Conservation (phyloP, 1,284 basidiomycete species). For the Mycena sp. region DNA sequence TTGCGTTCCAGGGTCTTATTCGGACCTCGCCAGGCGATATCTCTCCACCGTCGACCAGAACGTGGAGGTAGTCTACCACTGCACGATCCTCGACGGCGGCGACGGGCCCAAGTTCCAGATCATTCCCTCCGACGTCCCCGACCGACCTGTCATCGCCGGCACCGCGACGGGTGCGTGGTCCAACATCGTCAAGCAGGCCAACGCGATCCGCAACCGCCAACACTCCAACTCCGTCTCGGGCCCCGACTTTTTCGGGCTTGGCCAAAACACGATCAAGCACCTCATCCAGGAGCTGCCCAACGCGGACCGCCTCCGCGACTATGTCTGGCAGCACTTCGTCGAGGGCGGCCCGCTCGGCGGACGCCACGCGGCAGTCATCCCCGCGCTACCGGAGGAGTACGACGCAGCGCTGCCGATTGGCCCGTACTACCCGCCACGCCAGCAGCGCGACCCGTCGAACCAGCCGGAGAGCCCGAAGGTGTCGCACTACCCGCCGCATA, state of each 20-base stretch:
- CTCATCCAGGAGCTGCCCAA: constrained; percentile 81
- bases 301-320: constrained; percentile 74
- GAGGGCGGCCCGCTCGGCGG: constrained; percentile 85
- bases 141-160: constrained; percentile 77
- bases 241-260: constrained; percentile 85
- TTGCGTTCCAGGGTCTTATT: constrained; percentile 21
- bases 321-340: constrained; percentile 84
- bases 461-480: background rate
- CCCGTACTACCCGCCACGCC: constrained; percentile 48
- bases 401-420: constrained; percentile 57
- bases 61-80: constrained; percentile 76
- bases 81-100: constrained; percentile 83
- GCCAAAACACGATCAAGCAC: constrained; percentile 86
- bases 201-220: constrained; percentile 77
- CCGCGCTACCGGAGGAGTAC: constrained; percentile 77
- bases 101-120: constrained; percentile 86
- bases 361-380: constrained; percentile 79
- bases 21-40: constrained; percentile 64
- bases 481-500: constrained; percentile 24
- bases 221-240: constrained; percentile 87
- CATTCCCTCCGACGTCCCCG: constrained; percentile 71
- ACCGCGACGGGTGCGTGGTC: constrained; percentile 88
- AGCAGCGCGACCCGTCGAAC: background rate
- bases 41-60: constrained; percentile 75
- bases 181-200: constrained; percentile 80